A percentile compares a stretch with the other conserved stretches of the same genome.
Evolutionary conservation across 768 basidiomycete species (phyloP).

Genomic region (Russula earlei): DNA sequence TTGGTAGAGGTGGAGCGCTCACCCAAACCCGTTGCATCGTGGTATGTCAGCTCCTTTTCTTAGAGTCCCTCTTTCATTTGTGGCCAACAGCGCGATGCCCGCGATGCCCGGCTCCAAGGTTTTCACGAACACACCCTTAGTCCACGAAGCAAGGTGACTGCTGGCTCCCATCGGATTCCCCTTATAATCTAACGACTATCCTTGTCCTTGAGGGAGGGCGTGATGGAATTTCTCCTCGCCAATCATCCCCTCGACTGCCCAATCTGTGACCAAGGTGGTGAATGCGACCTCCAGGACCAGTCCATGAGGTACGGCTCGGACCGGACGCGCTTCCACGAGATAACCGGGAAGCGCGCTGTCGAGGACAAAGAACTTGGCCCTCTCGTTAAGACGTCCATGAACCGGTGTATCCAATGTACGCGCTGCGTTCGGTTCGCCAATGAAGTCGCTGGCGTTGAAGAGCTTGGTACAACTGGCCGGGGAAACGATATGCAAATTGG

Average conservation of each 20-base stretch:
- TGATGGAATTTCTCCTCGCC: conserved; percentile 97
- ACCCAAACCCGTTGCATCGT: conserved; percentile 91
- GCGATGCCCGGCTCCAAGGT: conserved; percentile 93
- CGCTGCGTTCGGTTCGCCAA: conserved; percentile 98
- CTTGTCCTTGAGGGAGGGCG: conserved; percentile 61
- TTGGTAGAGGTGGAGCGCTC: conserved; percentile 94
- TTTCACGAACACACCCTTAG: conserved; percentile 85
- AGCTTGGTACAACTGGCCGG: conserved; percentile 91
- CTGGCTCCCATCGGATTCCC: conserved; percentile 4
- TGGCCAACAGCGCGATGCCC: conserved; percentile 74
- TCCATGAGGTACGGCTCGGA: conserved; percentile 99
- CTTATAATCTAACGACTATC: conserved; percentile 7
- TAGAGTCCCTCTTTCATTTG: not conserved
- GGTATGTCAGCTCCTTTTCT: conserved; percentile 37
- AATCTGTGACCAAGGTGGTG: conserved; percentile 97
- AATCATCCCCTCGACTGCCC: conserved; percentile 99
- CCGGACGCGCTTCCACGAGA: conserved; percentile 96
- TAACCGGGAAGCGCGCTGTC: conserved; percentile 93
- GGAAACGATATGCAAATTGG: conserved; percentile 99
- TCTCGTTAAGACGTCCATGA: conserved; percentile 97
- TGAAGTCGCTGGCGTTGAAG: conserved; percentile 97
- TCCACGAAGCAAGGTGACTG: conserved; percentile 71
- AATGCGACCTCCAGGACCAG: conserved; percentile 98
- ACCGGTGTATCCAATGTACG: conserved; percentile 98
- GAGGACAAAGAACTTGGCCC: conserved; percentile 98